Percentiles rank a stretch among this genome's conserved stretches.
These are phyloP conservation scores for Fusarium albosuccineum DNA, from an alignment of 2,329 filamentous ascomycete genomes.

Conservation along the genomic window DNA sequence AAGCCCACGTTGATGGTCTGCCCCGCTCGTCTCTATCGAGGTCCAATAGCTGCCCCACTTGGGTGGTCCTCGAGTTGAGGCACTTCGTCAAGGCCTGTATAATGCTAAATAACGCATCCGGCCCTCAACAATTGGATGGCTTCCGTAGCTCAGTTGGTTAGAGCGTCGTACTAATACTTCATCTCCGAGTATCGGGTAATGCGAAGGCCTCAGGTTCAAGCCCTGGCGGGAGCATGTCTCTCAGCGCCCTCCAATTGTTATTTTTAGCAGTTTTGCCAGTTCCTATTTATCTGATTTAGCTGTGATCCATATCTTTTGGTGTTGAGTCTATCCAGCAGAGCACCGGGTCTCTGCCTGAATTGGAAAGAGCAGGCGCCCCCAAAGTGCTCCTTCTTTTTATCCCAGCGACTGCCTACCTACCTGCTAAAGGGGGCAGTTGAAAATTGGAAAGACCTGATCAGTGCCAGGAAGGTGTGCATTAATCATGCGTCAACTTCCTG, in stretches of 20 bases:
- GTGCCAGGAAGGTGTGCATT: no score
- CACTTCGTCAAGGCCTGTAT: not conserved
- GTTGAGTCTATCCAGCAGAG: not conserved
- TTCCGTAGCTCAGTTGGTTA: constrained; percentile 51
- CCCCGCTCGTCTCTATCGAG: not conserved
- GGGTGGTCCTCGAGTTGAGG: not conserved
- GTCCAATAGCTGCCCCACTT: not conserved
- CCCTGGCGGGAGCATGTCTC: constrained; percentile 48
- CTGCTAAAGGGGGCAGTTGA: no score
- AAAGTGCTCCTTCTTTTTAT: no score
- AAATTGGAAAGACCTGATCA: no score
- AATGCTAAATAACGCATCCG: fast-evolving
- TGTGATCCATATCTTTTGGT: not conserved
- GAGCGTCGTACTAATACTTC: constrained; percentile 50
- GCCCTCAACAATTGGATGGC: constrained; percentile 34
- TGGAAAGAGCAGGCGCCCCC: no score
- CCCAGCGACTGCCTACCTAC: no score
- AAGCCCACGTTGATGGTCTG: not conserved
- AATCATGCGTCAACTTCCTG: no score
- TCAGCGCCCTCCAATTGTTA: constrained; percentile 32
- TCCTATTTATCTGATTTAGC: not conserved
- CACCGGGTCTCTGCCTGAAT: no score
- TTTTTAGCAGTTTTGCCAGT: constrained; percentile 19
- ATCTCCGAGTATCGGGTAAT: constrained; percentile 40
- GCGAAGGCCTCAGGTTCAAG: constrained; percentile 51